A percentile compares a stretch with the other conserved stretches of the same genome.
Conservation (phyloP, 2,329 filamentous ascomycete genomes). For the Alternaria rosae region DNA sequence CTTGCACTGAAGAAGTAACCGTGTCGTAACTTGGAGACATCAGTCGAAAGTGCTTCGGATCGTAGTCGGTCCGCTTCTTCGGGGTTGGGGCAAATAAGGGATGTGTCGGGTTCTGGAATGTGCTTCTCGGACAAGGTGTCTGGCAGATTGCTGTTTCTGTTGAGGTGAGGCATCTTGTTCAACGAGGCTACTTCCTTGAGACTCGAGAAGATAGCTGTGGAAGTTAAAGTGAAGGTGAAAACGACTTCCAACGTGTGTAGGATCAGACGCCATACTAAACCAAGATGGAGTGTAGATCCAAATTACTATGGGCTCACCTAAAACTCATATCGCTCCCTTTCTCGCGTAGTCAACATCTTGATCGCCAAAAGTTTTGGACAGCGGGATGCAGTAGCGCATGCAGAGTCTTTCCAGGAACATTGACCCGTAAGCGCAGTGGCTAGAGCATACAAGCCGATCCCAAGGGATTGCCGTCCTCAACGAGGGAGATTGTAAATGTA, state of each 20-base stretch:
- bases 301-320: background rate
- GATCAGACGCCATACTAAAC: background rate
- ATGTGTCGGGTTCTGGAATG: background rate
- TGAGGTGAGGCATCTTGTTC: background rate
- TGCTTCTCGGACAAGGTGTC: background rate
- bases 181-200: background rate
- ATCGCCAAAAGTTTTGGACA: background rate
- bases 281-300: background rate
- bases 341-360: background rate
- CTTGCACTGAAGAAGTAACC: background rate
- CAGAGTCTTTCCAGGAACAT: background rate
- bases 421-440: background rate
- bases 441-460: background rate
- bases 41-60: background rate
- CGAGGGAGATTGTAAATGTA: background rate
- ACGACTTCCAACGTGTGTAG: background rate
- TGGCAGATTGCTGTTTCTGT: rapidly evolving
- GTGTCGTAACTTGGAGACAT: background rate
- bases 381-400: background rate
- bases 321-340: background rate
- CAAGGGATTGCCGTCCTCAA: background rate
- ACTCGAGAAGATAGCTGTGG: background rate
- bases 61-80: background rate
- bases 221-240: background rate
- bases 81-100: background rate